Evolutionary conservation across 1,139 yeast species (phyloP).

Genomic region (Yamadazyma diospyri): DNA sequence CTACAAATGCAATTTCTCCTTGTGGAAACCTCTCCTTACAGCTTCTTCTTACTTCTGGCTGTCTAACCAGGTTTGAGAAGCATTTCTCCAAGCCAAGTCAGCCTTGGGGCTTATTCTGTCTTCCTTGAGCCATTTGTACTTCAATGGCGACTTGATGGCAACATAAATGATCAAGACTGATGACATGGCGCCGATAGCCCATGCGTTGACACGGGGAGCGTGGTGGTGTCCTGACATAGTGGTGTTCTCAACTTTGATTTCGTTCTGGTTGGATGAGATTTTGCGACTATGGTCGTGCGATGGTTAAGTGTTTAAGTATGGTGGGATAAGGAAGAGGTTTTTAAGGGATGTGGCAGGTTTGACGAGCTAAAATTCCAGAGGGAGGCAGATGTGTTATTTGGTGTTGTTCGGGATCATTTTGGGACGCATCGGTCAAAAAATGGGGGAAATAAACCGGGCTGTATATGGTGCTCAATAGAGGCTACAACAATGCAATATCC

Average conservation of each 20-base stretch:
- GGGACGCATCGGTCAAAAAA: no score
- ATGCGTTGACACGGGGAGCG: conserved; percentile 39
- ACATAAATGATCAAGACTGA: conserved; percentile 41
- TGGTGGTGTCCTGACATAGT: conserved; percentile 21
- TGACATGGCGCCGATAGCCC: conserved; percentile 45
- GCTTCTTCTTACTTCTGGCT: conserved; percentile 10
- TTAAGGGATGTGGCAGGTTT: no score
- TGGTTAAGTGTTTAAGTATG: no score
- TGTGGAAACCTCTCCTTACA: neutral
- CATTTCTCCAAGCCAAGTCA: conserved; percentile 51
- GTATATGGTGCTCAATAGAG: no score
- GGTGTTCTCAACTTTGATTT: conserved; percentile 6
- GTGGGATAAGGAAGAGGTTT: no score
- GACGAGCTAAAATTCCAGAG: no score
- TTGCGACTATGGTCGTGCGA: neutral
- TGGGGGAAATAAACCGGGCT: no score
- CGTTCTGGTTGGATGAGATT: conserved; percentile 22
- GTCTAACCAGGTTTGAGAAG: conserved; percentile 47
- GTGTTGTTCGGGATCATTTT: no score
- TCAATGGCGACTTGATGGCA: conserved; percentile 43
- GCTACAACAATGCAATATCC: no score
- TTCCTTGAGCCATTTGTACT: conserved; percentile 41
- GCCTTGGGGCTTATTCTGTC: conserved; percentile 49
- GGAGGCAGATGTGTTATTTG: no score
- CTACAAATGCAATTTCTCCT: conserved; percentile 1